These are phyloP conservation scores for Salix dunnii DNA, from an alignment of 345 rosid genomes.

Conservation along the genomic window DNA sequence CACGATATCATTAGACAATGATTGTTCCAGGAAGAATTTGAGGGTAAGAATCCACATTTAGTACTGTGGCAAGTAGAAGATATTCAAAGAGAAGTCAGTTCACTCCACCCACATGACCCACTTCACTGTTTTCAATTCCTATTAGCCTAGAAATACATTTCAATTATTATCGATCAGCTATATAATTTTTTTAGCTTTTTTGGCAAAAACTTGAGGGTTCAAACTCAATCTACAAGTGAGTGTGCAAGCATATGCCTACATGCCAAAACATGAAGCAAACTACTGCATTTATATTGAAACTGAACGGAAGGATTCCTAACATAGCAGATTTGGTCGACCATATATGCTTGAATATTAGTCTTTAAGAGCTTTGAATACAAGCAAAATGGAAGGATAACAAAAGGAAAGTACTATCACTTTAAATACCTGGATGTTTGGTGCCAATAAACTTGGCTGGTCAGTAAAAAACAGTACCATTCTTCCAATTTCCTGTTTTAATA, in stretches of 20 bases:
- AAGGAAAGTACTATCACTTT: not conserved
- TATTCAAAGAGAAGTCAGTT: not conserved
- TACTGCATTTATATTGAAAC: not conserved
- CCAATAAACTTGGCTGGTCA: slow-evolving; percentile 98
- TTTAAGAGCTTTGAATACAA: not conserved
- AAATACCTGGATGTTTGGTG: slow-evolving; percentile 92
- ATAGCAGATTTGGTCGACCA: not conserved
- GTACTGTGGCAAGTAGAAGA: not conserved
- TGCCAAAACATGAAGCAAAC: too few relatives aligned
- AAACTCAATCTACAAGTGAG: too few relatives aligned
- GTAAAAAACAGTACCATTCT: slow-evolving; percentile 97
- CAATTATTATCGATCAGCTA: not conserved
- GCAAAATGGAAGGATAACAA: not conserved
- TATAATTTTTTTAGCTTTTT: not conserved
- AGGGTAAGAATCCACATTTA: not conserved
- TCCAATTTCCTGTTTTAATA: slow-evolving; percentile 93
- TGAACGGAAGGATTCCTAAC: not conserved
- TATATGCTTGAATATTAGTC: not conserved
- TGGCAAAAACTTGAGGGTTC: too few relatives aligned
- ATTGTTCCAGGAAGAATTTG: not conserved
- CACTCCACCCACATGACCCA: not conserved
- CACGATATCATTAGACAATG: slow-evolving; percentile 14
- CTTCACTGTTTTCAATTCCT: not conserved
- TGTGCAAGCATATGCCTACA: too few relatives aligned
- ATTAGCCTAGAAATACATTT: not conserved